These are phyloP conservation scores for Coemansia sp. DNA, from an alignment of 371 early-diverging fungal species.

Conservation along the genomic window DNA sequence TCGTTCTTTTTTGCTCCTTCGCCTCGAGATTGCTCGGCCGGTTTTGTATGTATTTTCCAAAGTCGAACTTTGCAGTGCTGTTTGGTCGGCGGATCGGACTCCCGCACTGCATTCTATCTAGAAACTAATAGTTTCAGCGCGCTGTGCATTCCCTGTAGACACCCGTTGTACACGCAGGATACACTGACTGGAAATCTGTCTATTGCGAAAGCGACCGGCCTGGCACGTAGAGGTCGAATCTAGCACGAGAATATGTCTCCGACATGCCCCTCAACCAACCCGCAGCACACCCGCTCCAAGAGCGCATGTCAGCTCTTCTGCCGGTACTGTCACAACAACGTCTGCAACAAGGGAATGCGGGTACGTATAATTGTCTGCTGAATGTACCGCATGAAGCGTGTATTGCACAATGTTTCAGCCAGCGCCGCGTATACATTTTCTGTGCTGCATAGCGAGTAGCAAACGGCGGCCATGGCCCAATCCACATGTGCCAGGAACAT, in stretches of 20 bases:
- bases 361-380: slow-evolving; percentile 37
- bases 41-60: background rate
- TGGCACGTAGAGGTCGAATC: background rate
- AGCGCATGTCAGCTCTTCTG: slow-evolving; percentile 48
- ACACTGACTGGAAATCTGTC: background rate
- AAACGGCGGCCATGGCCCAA: no score
- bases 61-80: background rate
- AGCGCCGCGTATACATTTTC: background rate
- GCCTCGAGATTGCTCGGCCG: background rate
- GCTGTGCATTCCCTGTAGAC: background rate
- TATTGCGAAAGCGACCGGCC: background rate
- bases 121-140: no score
- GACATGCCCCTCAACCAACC: slow-evolving; percentile 40
- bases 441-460: no score
- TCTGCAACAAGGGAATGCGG: slow-evolving; percentile 51
- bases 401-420: background rate
- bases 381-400: slow-evolving; percentile 3
- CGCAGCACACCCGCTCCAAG: slow-evolving; percentile 38
- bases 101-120: no score
- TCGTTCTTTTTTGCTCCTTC: background rate
- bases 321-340: slow-evolving; percentile 51
- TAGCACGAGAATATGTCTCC: slow-evolving; percentile 26
- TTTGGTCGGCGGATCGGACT: no score
- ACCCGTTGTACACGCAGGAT: background rate
- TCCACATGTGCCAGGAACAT: no score